These are phyloP conservation scores for Diaporthe citriasiana DNA, from an alignment of 2,329 filamentous ascomycete species.

Conservation along the genomic window DNA sequence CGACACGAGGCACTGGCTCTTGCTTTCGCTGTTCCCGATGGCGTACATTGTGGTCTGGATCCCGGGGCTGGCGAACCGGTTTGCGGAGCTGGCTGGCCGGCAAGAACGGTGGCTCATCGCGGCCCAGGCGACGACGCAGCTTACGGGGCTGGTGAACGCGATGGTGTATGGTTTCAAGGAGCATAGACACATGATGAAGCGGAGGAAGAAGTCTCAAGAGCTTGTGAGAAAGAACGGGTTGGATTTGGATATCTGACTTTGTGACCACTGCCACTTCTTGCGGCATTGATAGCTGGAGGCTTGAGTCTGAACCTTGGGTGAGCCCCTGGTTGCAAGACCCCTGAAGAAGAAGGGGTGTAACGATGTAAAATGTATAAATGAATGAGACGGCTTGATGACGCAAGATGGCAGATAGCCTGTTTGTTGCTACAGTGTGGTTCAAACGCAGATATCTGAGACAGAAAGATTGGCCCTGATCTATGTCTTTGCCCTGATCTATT, in stretches of 20 bases:
- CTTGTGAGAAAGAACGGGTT: neutral
- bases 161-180: slow-evolving; percentile 39
- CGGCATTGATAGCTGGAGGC: too few species aligned
- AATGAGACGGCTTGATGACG: slow-evolving; percentile 28
- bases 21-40: slow-evolving; percentile 38
- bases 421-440: neutral
- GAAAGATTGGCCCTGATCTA: neutral
- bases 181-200: slow-evolving; percentile 33
- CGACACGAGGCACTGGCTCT: slow-evolving; percentile 38
- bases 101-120: slow-evolving; percentile 19
- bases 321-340: neutral
- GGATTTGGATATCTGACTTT: slow-evolving; percentile 10
- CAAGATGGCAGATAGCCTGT: neutral
- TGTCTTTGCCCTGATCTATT: too few species aligned
- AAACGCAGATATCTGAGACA: neutral
- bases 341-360: neutral
- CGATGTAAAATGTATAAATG: slow-evolving; percentile 4
- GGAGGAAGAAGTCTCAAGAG: slow-evolving; percentile 13
- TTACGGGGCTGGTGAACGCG: slow-evolving; percentile 39
- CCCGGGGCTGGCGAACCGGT: slow-evolving; percentile 35
- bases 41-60: slow-evolving; percentile 39
- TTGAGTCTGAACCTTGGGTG: neutral
- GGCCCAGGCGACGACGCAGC: slow-evolving; percentile 40
- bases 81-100: slow-evolving; percentile 28
- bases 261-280: neutral